phyloP scores from a whole-genome alignment of 495 filamentous ascomycete species.

The Alectoria sarmentosa region DNA sequence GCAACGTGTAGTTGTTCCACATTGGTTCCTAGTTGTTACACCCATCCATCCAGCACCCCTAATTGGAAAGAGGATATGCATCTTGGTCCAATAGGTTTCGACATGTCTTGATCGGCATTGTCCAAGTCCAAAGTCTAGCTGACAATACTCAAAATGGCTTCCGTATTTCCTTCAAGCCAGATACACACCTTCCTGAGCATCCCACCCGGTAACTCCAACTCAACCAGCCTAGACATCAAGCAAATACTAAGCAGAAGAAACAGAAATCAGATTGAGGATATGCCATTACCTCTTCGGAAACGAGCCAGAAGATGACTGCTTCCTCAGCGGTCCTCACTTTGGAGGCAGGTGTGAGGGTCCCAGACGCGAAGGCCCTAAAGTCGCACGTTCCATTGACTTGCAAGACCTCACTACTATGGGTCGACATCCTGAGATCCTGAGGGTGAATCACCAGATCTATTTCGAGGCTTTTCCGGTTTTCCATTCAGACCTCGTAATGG shows the following conservation, averaged over 20 bases:
- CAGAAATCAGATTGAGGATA: background rate
- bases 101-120: too few species aligned
- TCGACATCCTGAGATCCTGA: constrained; percentile 1
- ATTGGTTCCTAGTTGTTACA: background rate
- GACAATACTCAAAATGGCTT: background rate
- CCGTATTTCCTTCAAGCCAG: background rate
- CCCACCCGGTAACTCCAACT: background rate
- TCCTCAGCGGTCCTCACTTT: background rate
- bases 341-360: background rate
- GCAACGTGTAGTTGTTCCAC: background rate
- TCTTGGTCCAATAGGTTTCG: background rate
- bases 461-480: constrained; percentile 1
- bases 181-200: background rate
- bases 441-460: background rate
- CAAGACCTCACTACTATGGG: background rate
- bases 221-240: background rate
- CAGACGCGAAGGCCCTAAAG: background rate
- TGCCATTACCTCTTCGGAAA: background rate
- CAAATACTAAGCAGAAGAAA: background rate
- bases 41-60: background rate
- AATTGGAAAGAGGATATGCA: background rate
- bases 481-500: background rate
- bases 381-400: background rate
- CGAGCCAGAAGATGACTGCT: background rate
- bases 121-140: background rate